Evolutionary conservation across 148 eudicot species (phyloP).

Genomic region (Rhododendron molle): DNA sequence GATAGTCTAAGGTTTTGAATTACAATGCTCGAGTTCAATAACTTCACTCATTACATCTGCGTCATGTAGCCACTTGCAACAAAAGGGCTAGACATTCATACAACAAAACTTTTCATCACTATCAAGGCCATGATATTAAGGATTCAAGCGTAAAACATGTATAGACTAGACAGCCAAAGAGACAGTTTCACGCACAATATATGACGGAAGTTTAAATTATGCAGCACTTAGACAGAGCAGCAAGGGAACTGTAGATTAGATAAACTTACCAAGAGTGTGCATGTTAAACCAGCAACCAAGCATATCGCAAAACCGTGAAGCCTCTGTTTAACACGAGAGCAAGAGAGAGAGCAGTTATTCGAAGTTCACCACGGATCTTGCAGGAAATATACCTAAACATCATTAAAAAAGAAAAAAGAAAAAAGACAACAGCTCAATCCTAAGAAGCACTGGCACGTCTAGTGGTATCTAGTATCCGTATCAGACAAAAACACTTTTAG

Average conservation of each 20-base stretch:
- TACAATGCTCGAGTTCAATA: neutral
- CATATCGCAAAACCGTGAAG: slow-evolving; percentile 84
- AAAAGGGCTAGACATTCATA: neutral
- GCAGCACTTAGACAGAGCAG: neutral
- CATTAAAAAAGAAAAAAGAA: neutral
- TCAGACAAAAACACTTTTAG: neutral
- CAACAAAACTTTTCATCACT: neutral
- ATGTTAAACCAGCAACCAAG: slow-evolving; percentile 80
- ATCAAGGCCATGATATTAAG: neutral
- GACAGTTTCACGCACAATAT: neutral
- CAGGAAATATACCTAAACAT: neutral
- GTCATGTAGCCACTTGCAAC: neutral
- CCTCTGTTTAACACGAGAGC: slow-evolving; percentile 46
- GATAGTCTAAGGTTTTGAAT: neutral
- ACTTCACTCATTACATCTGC: neutral
- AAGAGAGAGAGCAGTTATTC: slow-evolving; percentile 6
- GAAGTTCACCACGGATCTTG: neutral
- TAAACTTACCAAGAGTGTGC: slow-evolving; percentile 85
- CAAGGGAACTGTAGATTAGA: neutral
- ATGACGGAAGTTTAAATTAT: neutral
- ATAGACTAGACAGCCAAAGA: neutral
- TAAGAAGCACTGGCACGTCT: neutral
- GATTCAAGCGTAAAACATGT: neutral
- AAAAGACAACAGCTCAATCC: neutral
- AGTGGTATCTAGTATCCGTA: neutral